Percentiles rank a stretch among this genome's conserved stretches.
Conservation (phyloP, 352 stramenopile genomes). For the Globisporangium nagaii region DNA sequence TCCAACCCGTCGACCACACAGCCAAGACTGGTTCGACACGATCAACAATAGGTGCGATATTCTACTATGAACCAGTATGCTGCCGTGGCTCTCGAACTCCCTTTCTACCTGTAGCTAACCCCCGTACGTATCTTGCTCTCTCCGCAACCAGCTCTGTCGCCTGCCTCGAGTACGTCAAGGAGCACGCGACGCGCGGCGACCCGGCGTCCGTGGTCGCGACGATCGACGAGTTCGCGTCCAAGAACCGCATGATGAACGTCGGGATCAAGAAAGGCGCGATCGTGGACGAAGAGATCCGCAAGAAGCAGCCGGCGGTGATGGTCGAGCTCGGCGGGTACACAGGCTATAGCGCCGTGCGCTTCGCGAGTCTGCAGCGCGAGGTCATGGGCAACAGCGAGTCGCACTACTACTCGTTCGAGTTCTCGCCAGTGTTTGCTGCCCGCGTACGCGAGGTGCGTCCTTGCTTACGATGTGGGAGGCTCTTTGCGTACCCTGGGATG, state of each 20-base stretch:
- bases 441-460: conserved; percentile 20
- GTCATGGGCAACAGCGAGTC: conserved; percentile 15
- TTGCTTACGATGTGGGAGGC: too few species aligned
- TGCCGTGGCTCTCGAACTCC: too few species aligned
- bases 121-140: neutral
- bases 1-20: neutral
- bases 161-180: conserved; percentile 32
- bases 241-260: conserved; percentile 39
- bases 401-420: conserved; percentile 48
- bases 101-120: too few species aligned
- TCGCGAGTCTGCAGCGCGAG: conserved; percentile 31
- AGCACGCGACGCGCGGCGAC: conserved; percentile 23
- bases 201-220: conserved; percentile 23
- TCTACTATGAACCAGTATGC: neutral
- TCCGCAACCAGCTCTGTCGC: neutral
- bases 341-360: conserved; percentile 44
- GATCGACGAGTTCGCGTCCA: conserved; percentile 28
- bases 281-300: conserved; percentile 32
- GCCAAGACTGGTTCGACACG: neutral
- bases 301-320: conserved; percentile 30
- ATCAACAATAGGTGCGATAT: neutral
- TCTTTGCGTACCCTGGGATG: too few species aligned
- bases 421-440: conserved; percentile 24
- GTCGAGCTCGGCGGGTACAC: conserved; percentile 33
- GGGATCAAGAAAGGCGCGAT: conserved; percentile 13